phyloP scores from a whole-genome alignment of 345 rosid species.

The Brassica nigra region DNA sequence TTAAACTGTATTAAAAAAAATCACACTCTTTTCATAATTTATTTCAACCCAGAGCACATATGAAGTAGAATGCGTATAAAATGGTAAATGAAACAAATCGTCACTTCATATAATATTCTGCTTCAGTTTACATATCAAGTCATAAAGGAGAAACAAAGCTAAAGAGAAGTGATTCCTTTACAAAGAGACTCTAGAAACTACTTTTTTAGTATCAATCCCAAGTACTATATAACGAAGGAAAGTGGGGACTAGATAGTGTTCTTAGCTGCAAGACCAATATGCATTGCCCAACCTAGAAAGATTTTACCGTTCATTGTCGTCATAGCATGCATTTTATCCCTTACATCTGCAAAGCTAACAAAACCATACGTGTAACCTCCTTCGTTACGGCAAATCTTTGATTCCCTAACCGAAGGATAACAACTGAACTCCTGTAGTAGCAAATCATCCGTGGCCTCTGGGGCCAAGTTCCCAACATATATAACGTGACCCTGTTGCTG shows the following conservation, averaged over 20 bases:
- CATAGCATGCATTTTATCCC: background rate
- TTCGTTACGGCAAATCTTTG: background rate
- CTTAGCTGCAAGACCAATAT: background rate
- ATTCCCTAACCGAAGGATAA: background rate
- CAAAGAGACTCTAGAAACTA: background rate
- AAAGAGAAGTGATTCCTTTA: background rate
- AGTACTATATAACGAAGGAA: background rate
- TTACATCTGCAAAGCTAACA: background rate
- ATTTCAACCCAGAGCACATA: background rate
- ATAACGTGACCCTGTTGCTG: background rate
- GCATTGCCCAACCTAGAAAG: background rate
- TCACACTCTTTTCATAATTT: background rate
- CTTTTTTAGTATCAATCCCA: background rate
- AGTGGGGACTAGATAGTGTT: background rate
- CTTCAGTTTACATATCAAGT: background rate
- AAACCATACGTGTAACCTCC: background rate
- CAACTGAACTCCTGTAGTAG: background rate
- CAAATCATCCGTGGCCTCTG: background rate
- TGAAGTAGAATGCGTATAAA: background rate
- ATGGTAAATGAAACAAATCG: background rate
- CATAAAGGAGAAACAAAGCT: background rate
- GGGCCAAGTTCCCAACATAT: background rate
- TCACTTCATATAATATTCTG: background rate
- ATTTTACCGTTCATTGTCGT: background rate
- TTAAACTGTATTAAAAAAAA: conserved; percentile 8